A percentile compares a stretch with the other conserved stretches of the same genome.
These are phyloP conservation scores for Pyropia yezoensis DNA, from an alignment of 23 red algal genomes.

Conservation along the genomic window DNA sequence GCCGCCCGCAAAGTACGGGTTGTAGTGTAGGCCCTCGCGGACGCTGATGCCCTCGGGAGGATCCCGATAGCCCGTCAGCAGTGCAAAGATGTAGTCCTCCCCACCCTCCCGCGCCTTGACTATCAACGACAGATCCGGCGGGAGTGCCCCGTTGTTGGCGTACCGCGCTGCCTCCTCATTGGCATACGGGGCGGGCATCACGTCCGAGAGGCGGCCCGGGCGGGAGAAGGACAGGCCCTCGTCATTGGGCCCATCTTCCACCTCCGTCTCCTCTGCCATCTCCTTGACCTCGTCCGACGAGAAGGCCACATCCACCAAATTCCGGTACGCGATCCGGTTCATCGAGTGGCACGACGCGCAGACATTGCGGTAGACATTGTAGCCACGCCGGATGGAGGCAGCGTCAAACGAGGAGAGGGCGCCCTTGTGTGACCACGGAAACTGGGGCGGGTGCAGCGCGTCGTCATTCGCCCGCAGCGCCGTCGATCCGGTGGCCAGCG, in stretches of 20 bases:
- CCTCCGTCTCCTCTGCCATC: constrained; percentile 90
- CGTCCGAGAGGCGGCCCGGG: constrained; percentile 80
- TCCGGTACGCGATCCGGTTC: constrained; percentile 85
- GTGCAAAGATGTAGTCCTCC: constrained; percentile 89
- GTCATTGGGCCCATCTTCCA: constrained; percentile 98
- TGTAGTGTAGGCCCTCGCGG: constrained; percentile 91
- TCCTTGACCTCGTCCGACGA: constrained; percentile 91
- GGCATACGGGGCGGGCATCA: constrained; percentile 88
- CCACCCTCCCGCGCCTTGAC: constrained; percentile 88
- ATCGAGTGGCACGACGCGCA: constrained; percentile 95
- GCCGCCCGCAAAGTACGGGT: constrained; percentile 91
- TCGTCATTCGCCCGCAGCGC: constrained; percentile 70
- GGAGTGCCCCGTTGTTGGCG: constrained; percentile 96
- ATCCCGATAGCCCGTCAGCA: constrained; percentile 95
- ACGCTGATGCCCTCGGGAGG: constrained; percentile 79
- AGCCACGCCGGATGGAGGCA: constrained; percentile 84
- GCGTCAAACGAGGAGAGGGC: constrained; percentile 80
- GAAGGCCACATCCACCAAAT: constrained; percentile 92
- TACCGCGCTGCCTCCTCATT: constrained; percentile 98
- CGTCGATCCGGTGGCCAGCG: constrained; percentile 6
- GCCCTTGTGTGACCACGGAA: constrained; percentile 78
- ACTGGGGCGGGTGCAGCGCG: constrained; percentile 62
- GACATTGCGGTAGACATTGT: constrained; percentile 93
- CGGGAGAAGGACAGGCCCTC: constrained; percentile 92
- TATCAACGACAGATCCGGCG: constrained; percentile 93